phyloP scores from a whole-genome alignment of 148 eudicot genomes.

The Silene conica region DNA sequence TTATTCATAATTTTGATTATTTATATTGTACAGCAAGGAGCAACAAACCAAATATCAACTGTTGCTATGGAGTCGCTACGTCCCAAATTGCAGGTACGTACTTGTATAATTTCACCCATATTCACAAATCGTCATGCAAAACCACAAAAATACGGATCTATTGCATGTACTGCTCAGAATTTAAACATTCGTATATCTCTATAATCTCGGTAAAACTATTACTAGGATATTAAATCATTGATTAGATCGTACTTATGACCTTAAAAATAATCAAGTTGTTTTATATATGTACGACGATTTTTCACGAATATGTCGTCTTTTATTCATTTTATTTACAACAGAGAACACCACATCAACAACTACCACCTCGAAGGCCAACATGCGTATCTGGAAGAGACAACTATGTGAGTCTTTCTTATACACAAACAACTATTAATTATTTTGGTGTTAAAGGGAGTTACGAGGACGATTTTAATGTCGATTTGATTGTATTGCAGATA shows the following conservation, averaged over 20 bases:
- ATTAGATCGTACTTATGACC: too few relatives aligned
- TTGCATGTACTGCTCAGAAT: too few relatives aligned
- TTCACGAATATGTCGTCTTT: too few relatives aligned
- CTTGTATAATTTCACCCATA: neutral
- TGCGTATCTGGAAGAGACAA: conserved; percentile 48
- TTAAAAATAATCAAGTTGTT: too few relatives aligned
- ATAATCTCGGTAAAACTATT: too few relatives aligned
- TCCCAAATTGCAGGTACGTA: conserved; percentile 86
- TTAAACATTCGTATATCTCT: too few relatives aligned
- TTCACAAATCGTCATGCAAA: neutral
- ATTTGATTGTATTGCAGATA: conserved; percentile 5
- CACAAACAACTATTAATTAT: too few relatives aligned
- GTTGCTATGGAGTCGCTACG: conserved; percentile 53
- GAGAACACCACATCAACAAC: conserved; percentile 83
- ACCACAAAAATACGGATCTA: neutral
- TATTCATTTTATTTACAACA: conserved; percentile 21
- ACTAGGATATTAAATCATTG: too few relatives aligned
- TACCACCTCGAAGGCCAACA: conserved; percentile 41
- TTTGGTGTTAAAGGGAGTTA: too few relatives aligned
- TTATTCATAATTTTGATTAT: too few relatives aligned
- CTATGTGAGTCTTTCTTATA: conserved; percentile 26
- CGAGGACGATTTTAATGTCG: neutral
- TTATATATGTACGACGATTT: too few relatives aligned
- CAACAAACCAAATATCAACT: conserved; percentile 39
- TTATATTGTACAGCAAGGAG: conserved; percentile 53